Percentiles rank a stretch among this genome's conserved stretches.
phyloP scores from a whole-genome alignment of 2,329 filamentous ascomycete genomes.

The Pseudomassariella vexata region DNA sequence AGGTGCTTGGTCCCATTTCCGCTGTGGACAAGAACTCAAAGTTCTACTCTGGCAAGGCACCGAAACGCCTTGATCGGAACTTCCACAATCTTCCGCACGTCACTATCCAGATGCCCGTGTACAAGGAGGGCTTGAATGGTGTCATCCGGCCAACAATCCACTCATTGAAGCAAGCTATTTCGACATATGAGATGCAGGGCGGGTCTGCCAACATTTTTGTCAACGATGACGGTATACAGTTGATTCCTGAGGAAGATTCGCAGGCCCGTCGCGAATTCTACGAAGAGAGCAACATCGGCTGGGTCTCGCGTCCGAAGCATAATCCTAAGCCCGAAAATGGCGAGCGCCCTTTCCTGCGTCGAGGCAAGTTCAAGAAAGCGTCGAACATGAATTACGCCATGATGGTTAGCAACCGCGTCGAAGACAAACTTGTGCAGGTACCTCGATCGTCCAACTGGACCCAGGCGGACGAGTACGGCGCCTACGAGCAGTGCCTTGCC shows the following conservation, averaged over 20 bases:
- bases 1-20: conserved; percentile 45
- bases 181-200: conserved; percentile 55
- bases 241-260: conserved; percentile 44
- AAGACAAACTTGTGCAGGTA: conserved; percentile 58
- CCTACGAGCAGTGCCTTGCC: conserved; percentile 60
- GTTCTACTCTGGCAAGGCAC: conserved; percentile 35
- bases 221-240: conserved; percentile 64
- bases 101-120: conserved; percentile 44
- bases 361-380: conserved; percentile 65
- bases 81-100: conserved; percentile 38
- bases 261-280: conserved; percentile 48
- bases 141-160: conserved; percentile 51
- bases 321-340: conserved; percentile 46
- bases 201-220: conserved; percentile 63
- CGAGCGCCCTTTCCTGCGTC: conserved; percentile 46
- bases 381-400: conserved; percentile 70
- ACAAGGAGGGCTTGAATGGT: conserved; percentile 39
- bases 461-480: conserved; percentile 60
- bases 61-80: conserved; percentile 30
- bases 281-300: conserved; percentile 52
- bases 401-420: conserved; percentile 63
- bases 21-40: conserved; percentile 38
- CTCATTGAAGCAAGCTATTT: conserved; percentile 51
- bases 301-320: conserved; percentile 45
- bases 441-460: conserved; percentile 58